These are phyloP conservation scores for Stachybotrys chlorohalonatus DNA, from an alignment of 2,329 filamentous ascomycete species.

Conservation along the genomic window DNA sequence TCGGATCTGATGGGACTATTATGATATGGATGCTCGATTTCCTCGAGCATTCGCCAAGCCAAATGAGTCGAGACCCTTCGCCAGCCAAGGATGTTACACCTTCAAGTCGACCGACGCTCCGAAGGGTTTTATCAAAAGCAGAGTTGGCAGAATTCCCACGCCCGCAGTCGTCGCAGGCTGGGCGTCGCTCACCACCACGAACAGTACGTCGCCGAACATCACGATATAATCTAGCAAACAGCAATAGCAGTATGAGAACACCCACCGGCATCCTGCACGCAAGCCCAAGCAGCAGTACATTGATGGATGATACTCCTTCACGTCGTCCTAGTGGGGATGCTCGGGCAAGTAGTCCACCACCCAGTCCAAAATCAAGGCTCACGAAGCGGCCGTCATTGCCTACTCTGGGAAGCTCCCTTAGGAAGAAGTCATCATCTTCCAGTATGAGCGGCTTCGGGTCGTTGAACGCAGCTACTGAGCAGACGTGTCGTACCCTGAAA, in stretches of 20 bases:
- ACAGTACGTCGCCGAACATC: constrained; percentile 46
- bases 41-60: constrained; percentile 30
- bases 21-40: constrained; percentile 65
- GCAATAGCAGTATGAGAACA: constrained; percentile 24
- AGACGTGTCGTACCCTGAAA: constrained; percentile 52
- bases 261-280: constrained; percentile 28
- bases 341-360: constrained; percentile 37
- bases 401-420: constrained; percentile 36
- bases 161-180: constrained; percentile 30
- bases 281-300: constrained; percentile 28
- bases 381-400: constrained; percentile 46
- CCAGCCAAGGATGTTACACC: constrained; percentile 39
- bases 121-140: constrained; percentile 77
- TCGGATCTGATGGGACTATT: constrained; percentile 71
- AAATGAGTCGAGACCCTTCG: constrained; percentile 42
- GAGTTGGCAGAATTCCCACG: constrained; percentile 75
- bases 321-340: constrained; percentile 35
- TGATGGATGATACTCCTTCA: constrained; percentile 37
- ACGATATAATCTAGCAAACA: constrained; percentile 30
- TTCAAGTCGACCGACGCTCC: constrained; percentile 61
- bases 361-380: constrained; percentile 38
- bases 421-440: constrained; percentile 33
- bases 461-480: constrained; percentile 55
- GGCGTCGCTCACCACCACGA: constrained; percentile 47
- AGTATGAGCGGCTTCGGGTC: constrained; percentile 44